phyloP scores from a whole-genome alignment of 106 monocot genomes.

The Vanilla planifolia region DNA sequence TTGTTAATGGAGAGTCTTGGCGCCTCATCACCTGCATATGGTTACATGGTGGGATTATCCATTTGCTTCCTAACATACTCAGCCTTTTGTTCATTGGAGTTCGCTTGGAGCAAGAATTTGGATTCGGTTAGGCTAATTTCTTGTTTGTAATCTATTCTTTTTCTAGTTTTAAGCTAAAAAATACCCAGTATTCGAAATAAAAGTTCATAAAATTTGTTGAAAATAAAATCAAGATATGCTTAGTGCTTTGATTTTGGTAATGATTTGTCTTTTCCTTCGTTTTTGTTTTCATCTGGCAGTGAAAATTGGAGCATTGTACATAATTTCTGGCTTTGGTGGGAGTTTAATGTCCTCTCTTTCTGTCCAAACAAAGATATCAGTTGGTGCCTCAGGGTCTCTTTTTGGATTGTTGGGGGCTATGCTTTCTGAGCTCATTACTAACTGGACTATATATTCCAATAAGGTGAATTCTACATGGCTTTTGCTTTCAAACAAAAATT shows the following conservation, averaged over 20 bases:
- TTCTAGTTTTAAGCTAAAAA: too few relatives aligned
- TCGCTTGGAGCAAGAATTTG: conserved; percentile 78
- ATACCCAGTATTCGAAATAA: too few relatives aligned
- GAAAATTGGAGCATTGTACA: conserved; percentile 65
- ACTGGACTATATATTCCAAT: conserved; percentile 90
- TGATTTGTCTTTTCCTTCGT: background rate
- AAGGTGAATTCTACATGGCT: conserved; percentile 41
- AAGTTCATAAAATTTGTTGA: too few relatives aligned
- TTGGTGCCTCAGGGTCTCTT: conserved; percentile 92
- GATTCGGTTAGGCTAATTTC: conserved; percentile 88
- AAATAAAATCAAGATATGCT: too few relatives aligned
- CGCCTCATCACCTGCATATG: conserved; percentile 75
- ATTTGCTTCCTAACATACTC: conserved; percentile 82
- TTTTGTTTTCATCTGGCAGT: conserved; percentile 27
- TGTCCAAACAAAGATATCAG: conserved; percentile 55
- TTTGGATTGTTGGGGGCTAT: conserved; percentile 86
- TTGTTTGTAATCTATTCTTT: too few relatives aligned
- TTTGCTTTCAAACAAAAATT: background rate
- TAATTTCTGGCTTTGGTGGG: conserved; percentile 81
- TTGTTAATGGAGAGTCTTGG: conserved; percentile 64
- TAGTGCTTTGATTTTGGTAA: too few relatives aligned
- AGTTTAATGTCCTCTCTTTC: conserved; percentile 75
- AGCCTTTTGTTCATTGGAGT: conserved; percentile 74
- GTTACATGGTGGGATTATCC: conserved; percentile 85
- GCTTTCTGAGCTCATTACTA: conserved; percentile 92